Evolutionary conservation across 1,284 basidiomycete genomes (phyloP), one percentile per base, ranked within the genome.

Genomic region (Rhodotorula glutinis): DNA sequence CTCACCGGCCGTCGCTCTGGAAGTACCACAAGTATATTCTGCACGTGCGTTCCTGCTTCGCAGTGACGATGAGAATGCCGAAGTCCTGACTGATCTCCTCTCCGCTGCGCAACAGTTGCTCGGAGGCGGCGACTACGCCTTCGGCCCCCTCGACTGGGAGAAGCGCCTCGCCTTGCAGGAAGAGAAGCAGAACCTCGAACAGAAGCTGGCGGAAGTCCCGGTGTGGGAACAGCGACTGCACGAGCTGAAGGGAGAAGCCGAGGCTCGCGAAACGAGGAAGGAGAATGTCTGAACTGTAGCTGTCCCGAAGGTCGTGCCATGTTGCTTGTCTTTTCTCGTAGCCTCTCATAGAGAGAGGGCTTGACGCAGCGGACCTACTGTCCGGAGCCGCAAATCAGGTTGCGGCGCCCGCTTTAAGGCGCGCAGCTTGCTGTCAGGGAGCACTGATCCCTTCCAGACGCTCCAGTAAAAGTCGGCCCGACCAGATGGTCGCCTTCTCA

Each of bases 1-100:
- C 90, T 29, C 92, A 95, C 80, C 86, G 91, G 21, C 91, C 93
- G 17, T 92, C 90, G 46, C 80, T 98, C 71, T 97, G 93, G 92
- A 92, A 92, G 73, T 82, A 96, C 78, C 94, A 98, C 79, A 86
- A 87, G 33, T 88, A 89, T 78, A 93, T 98, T 66, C 80, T 98
- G 67, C 93, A 94, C 76, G 91, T 76, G 88, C 40, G 67, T 52
- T 29, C 11, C 7, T 16, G 23, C 16, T 40, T 21, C 53, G 33
- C 23, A 49, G 43, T 16, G 17, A 49, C 11, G 49, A 23, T 51
- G n/a, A 11, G 17, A 16, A 44, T 4, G 25, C 27, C 10, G 3
- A 16, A 14, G 49, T 11, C 2, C 25, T 13, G 47, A 49, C 25
- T n/a, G 27, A 51, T n/a, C 19, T 7, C 41, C 16, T 33, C 23